Evolutionary conservation across 805 yeast species (phyloP).

Genomic region (Metschnikowia gelsemii): DNA sequence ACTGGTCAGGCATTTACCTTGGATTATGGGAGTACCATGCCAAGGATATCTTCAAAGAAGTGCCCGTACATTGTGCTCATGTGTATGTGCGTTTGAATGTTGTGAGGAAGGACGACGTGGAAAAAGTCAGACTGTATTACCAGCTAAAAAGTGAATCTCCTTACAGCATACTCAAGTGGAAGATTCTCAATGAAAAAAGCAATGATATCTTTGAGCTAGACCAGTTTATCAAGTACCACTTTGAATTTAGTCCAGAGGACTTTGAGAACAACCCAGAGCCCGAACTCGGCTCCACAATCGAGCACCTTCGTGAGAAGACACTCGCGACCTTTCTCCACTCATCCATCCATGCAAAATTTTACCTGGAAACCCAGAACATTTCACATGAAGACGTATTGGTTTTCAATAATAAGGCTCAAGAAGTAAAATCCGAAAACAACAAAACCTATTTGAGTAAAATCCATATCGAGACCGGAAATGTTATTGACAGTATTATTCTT

Average conservation of each 20-base stretch:
- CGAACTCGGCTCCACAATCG: constrained; percentile 68
- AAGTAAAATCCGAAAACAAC: constrained; percentile 25
- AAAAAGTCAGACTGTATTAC: constrained; percentile 30
- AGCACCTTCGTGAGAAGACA: constrained; percentile 57
- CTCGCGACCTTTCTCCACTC: constrained; percentile 53
- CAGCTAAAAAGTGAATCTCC: constrained; percentile 26
- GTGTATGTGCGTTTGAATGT: constrained; percentile 55
- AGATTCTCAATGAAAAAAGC: constrained; percentile 21
- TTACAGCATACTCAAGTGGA: constrained; percentile 24
- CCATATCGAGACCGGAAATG: constrained; percentile 44
- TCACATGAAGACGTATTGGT: constrained; percentile 26
- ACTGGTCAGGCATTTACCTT: constrained; percentile 44
- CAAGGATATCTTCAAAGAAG: constrained; percentile 63
- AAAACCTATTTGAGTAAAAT: constrained; percentile 36
- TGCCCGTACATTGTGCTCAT: constrained; percentile 80
- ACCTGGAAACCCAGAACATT: constrained; percentile 4
- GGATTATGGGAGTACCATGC: constrained; percentile 51
- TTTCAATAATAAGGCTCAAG: constrained; percentile 30
- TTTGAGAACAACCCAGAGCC: constrained; percentile 58
- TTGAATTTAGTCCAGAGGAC: constrained; percentile 82
- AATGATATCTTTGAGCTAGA: constrained; percentile 18
- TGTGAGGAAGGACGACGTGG: constrained; percentile 17
- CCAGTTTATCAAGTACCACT: constrained; percentile 51
- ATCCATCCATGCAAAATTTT: constrained; percentile 24
- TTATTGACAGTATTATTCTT: constrained; percentile 28